Conservation (phyloP, 768 basidiomycete species). For the Rhizopogon vinicolor region DNA sequence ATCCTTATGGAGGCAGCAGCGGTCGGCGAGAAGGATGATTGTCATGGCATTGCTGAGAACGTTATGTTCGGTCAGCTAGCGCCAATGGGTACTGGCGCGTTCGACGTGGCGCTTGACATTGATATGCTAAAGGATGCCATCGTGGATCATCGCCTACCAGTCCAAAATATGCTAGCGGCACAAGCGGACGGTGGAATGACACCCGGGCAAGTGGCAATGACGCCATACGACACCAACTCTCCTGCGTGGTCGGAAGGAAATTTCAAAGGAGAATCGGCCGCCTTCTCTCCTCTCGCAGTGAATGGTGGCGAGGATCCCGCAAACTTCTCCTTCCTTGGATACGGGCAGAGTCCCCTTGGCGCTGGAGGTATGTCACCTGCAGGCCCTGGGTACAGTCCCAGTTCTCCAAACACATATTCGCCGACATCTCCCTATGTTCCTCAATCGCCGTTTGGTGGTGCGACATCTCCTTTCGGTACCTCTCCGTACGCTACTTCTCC, state of each 20-base stretch:
- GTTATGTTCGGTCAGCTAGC: constrained; percentile 99
- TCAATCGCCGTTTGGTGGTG: constrained; percentile 78
- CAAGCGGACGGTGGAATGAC: constrained; percentile 88
- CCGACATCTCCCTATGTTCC: constrained; percentile 89
- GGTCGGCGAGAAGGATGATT: constrained; percentile 97
- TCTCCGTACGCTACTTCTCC: constrained; percentile 85
- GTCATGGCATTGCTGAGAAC: constrained; percentile 98
- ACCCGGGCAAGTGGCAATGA: constrained; percentile 89
- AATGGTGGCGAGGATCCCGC: constrained; percentile 81
- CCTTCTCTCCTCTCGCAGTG: constrained; percentile 93
- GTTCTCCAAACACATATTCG: constrained; percentile 85
- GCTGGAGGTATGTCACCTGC: constrained; percentile 88
- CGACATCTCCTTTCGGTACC: constrained; percentile 77
- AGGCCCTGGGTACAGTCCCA: constrained; percentile 84
- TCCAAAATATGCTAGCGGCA: constrained; percentile 73
- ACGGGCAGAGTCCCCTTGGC: constrained; percentile 82
- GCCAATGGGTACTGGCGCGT: constrained; percentile 98
- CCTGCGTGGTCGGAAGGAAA: constrained; percentile 75
- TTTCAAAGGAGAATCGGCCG: constrained; percentile 81
- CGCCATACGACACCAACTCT: constrained; percentile 92
- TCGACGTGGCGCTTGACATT: constrained; percentile 94
- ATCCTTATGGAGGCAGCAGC: constrained; percentile 99
- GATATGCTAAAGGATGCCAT: constrained; percentile 99
- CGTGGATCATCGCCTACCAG: constrained; percentile 90
- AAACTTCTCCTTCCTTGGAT: constrained; percentile 69